These are phyloP conservation scores for Epichloe bromicola DNA, from an alignment of 2,329 filamentous ascomycete genomes.

Conservation along the genomic window DNA sequence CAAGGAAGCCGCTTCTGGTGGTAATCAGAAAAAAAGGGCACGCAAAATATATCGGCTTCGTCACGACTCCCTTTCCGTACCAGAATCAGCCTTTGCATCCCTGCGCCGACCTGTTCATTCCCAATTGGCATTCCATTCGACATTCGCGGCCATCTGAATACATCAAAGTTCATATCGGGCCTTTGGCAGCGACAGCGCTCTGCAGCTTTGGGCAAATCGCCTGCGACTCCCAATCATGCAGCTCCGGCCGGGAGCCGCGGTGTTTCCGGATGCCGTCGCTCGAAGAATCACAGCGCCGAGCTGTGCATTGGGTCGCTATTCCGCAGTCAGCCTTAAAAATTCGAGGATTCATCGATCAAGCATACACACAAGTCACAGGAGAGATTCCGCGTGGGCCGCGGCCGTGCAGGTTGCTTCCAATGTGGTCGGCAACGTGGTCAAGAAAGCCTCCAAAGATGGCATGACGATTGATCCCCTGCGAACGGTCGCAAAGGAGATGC, in stretches of 20 bases:
- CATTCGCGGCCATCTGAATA: not conserved
- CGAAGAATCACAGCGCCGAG: conserved; percentile 16
- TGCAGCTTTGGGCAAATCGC: not conserved
- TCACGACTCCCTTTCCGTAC: not conserved
- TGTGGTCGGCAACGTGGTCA: conserved; percentile 55
- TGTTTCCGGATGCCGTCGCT: conserved; percentile 29
- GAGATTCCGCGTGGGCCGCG: conserved; percentile 59
- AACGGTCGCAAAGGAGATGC: conserved; percentile 91
- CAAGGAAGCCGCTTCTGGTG: not conserved
- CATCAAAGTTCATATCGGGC: not conserved
- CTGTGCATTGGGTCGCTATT: conserved; percentile 19
- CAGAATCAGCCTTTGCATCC: not conserved
- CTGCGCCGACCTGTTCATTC: not conserved
- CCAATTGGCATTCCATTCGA: not conserved
- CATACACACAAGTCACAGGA: conserved; percentile 31
- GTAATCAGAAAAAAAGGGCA: not conserved
- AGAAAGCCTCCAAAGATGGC: conserved; percentile 46
- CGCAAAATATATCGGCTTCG: conserved; percentile 9
- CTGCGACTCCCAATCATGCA: conserved; percentile 27
- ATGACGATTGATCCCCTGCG: conserved; percentile 78
- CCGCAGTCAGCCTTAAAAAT: conserved; percentile 16
- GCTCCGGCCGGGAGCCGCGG: conserved; percentile 39
- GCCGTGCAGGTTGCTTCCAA: conserved; percentile 59
- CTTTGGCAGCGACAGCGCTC: not conserved
- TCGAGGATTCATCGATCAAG: conserved; percentile 17